Conservation (phyloP, 768 basidiomycete species). For the Agaricus sinodeliciosus region DNA sequence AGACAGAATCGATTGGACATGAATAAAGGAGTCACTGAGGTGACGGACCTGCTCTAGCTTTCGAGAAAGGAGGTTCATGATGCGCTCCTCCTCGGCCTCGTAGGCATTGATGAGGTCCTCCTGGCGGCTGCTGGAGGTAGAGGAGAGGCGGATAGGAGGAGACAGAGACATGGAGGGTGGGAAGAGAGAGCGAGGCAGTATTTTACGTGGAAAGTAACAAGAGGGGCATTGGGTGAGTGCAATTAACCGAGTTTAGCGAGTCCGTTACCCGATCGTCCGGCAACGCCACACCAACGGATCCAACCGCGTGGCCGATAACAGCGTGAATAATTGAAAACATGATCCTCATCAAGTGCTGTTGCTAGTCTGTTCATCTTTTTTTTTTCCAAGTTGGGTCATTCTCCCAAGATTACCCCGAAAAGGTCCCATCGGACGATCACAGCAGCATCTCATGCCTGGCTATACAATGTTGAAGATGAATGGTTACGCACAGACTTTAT, state of each 20-base stretch:
- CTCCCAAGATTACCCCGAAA: no score
- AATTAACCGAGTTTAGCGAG: constrained; percentile 7
- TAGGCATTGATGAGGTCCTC: constrained; percentile 84
- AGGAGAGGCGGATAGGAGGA: constrained; percentile 53
- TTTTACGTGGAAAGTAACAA: constrained; percentile 19
- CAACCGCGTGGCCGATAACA: constrained; percentile 1
- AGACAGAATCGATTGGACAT: not conserved
- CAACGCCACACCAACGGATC: constrained; percentile 5
- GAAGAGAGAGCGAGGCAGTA: not conserved
- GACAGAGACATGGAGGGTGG: constrained; percentile 32
- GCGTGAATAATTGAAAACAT: no score
- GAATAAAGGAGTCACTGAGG: not conserved
- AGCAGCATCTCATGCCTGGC: no score
- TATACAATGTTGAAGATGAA: no score
- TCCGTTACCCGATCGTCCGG: constrained; percentile 4
- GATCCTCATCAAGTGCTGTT: no score
- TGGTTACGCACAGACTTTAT: no score
- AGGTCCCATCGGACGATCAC: no score
- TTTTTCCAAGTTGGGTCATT: no score
- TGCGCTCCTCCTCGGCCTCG: constrained; percentile 86
- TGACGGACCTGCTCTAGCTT: constrained; percentile 73
- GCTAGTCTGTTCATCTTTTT: no score
- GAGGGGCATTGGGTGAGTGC: constrained; percentile 2
- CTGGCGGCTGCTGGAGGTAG: constrained; percentile 43
- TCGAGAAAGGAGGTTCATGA: constrained; percentile 75